These are phyloP conservation scores for Penicillium carneum DNA, from an alignment of 2,329 filamentous ascomycete species.

Conservation along the genomic window DNA sequence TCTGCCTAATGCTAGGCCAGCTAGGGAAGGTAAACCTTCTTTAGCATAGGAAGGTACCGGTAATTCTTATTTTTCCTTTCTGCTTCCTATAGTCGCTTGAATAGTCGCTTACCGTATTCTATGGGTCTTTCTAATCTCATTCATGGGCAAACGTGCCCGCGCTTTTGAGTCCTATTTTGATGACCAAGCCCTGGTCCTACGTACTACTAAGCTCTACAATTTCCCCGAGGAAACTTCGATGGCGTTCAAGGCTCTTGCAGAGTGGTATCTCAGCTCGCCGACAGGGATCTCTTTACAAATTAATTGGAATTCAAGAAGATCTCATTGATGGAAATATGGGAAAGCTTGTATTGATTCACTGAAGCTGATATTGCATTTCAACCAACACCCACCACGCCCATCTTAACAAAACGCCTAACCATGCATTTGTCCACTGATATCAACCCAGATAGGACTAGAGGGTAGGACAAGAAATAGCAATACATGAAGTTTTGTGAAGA, in stretches of 20 bases:
- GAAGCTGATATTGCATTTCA: conserved; percentile 3
- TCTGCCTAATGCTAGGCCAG: too few species aligned
- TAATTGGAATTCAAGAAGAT: not conserved
- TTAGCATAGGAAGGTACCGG: too few species aligned
- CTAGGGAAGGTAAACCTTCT: too few species aligned
- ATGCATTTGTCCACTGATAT: conserved; percentile 39
- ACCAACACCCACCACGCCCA: conserved; percentile 15
- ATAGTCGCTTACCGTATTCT: not conserved
- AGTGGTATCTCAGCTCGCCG: not conserved
- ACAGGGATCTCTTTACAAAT: not conserved
- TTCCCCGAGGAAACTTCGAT: not conserved
- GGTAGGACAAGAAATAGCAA: conserved; percentile 27
- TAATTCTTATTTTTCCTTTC: too few species aligned
- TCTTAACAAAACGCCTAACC: conserved; percentile 35
- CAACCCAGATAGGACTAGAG: conserved; percentile 25
- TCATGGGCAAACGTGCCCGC: not conserved
- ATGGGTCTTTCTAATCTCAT: not conserved
- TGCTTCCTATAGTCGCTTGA: too few species aligned
- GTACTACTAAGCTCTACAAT: not conserved
- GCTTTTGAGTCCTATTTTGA: not conserved
- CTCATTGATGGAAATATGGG: not conserved
- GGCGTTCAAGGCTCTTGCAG: not conserved
- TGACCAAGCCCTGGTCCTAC: too few species aligned
- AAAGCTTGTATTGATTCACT: conserved; percentile 16
- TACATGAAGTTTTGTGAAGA: conserved; percentile 25